These are phyloP conservation scores for Ceratocystis ficicola DNA, from an alignment of 2,329 filamentous ascomycete genomes.

Conservation along the genomic window DNA sequence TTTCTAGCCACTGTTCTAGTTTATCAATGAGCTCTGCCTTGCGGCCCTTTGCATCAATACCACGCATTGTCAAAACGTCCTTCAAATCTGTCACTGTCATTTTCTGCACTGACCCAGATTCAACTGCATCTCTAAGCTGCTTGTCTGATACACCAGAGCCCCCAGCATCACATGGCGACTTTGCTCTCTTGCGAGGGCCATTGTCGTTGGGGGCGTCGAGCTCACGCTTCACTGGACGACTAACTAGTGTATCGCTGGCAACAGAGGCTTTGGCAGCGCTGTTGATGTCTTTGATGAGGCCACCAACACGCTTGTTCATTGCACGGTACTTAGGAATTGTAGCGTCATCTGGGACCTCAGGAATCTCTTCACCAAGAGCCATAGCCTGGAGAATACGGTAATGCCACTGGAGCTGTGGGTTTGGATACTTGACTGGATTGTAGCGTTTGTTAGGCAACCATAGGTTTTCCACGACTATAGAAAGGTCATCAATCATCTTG, in stretches of 20 bases:
- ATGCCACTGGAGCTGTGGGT: conserved; percentile 90
- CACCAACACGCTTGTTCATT: conserved; percentile 78
- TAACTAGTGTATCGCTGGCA: conserved; percentile 31
- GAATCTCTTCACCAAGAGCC: conserved; percentile 82
- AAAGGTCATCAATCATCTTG: conserved; percentile 67
- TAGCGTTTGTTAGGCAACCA: conserved; percentile 79
- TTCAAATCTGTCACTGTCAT: conserved; percentile 44
- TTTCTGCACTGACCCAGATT: conserved; percentile 39
- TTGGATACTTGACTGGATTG: conserved; percentile 78
- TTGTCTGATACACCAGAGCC: conserved; percentile 33
- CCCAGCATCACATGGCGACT: conserved; percentile 27
- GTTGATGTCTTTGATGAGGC: conserved; percentile 67
- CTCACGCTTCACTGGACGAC: conserved; percentile 8
- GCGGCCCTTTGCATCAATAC: conserved; percentile 38
- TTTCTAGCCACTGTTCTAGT: conserved; percentile 45
- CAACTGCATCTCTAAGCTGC: conserved; percentile 36
- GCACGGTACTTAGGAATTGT: conserved; percentile 75
- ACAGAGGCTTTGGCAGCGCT: conserved; percentile 42
- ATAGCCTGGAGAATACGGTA: conserved; percentile 87
- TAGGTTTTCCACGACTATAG: conserved; percentile 67
- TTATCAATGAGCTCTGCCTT: conserved; percentile 45
- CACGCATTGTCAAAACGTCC: conserved; percentile 37
- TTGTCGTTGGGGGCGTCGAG: conserved; percentile 28
- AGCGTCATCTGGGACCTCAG: conserved; percentile 59
- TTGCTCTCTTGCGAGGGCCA: conserved; percentile 38